Evolutionary conservation across 331 rosid species (phyloP).

Genomic region (Prunus yedoensis): DNA sequence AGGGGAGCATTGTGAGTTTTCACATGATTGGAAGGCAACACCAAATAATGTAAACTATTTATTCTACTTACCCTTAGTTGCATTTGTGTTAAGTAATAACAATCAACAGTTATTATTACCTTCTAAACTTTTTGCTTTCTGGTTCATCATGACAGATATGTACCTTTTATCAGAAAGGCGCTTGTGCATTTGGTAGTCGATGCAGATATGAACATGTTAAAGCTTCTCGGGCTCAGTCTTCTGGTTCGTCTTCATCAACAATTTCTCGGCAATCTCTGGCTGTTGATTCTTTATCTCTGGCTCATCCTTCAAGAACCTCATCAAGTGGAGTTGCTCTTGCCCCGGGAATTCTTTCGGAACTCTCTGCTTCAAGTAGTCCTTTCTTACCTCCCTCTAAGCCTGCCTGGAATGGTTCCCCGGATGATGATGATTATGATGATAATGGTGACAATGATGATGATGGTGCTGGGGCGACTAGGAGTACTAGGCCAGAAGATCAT

Average conservation of each 20-base stretch:
- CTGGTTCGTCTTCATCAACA: constrained; percentile 61
- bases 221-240: constrained; percentile 52
- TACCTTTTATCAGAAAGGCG: constrained; percentile 85
- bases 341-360: constrained; percentile 30
- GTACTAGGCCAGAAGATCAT: constrained; percentile 51
- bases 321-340: constrained; percentile 38
- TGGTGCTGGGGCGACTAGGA: constrained; percentile 42
- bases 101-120: neutral
- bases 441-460: constrained; percentile 26
- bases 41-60: constrained; percentile 68
- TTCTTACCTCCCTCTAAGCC: constrained; percentile 43
- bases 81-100: neutral
- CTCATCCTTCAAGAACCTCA: constrained; percentile 33
- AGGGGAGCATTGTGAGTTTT: constrained; percentile 96
- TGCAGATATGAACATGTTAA: constrained; percentile 96
- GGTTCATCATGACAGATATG: constrained; percentile 59
- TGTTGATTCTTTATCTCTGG: constrained; percentile 39
- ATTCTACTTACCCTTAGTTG: constrained; percentile 9
- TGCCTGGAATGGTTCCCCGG: constrained; percentile 53
- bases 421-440: constrained; percentile 36
- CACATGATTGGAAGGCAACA: constrained; percentile 93
- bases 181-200: constrained; percentile 89
- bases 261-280: constrained; percentile 31
- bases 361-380: constrained; percentile 42
- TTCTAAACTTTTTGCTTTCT: constrained; percentile 19